Base-by-base conservation (phyloP, 768 basidiomycete genomes). In the Collybia mongolica region DNA sequence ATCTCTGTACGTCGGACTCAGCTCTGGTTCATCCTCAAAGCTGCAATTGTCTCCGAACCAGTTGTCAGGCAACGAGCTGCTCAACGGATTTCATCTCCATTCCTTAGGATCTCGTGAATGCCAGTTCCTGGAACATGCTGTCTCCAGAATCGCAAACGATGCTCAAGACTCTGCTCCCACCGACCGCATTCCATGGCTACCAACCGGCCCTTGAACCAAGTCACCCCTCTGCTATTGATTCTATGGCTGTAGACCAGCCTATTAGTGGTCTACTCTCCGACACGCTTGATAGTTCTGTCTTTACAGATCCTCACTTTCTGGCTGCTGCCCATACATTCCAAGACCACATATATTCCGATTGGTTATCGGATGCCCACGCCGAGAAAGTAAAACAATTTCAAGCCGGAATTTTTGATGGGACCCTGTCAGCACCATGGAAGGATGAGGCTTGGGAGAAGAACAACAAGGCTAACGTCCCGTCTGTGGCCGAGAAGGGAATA, bases 391-490 rank as follows among this genome's bases (percentile, higher is more conserved):
- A 59, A 20, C 63, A 70, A 52, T 83, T 75, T 59, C 51, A 71
- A 39, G 64, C 67, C 14, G 80, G 76, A 15, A 68, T 82, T 18
- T 53, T 55, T 2, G 59, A 68, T 12, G 82, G 82, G 1, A 72
- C 66, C 6, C 48, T 81, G 28, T 74, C 80, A 24, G 82, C 76
- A 11, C 72, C 79, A 35, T 84, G 82, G 81, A 86, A 86, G 58
- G 83, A 86, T 57, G 79, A 84, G 28, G 73, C 70, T 28, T 86
- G 83, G 83, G 73, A 74, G 42, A 64, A 62, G 35, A 74, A 77
- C 5, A 75, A 81, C 39, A 58, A 58, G 20, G 42, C 46, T 26
- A 56, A 47, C 39, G 48, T 35, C 19, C 54, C n/a, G 26, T 45
- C 35, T 39, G 40, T 36, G 19, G 49, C 51, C 39, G 57, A 60